A percentile compares a stretch with the other conserved stretches of the same genome.
These are phyloP conservation scores for Coemansia nantahalensis DNA, from an alignment of 192 early-diverging fungal genomes.

Conservation along the genomic window DNA sequence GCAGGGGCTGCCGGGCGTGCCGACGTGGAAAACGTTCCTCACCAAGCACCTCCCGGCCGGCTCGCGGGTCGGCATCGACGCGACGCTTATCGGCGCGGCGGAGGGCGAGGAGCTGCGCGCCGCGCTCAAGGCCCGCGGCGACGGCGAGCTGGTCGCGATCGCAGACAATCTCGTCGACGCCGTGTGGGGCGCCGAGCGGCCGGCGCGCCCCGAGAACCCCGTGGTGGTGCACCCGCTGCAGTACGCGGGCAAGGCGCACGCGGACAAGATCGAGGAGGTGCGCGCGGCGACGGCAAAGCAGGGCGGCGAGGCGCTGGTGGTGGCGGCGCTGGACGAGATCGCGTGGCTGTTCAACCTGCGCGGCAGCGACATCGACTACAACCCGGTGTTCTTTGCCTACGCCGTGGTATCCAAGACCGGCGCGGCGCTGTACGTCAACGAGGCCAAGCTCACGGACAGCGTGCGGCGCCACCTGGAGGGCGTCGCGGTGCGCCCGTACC, in stretches of 20 bases:
- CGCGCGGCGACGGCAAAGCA: conserved; percentile 66
- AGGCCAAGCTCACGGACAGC: conserved; percentile 62
- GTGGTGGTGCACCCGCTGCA: conserved; percentile 65
- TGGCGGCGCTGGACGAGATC: conserved; percentile 92
- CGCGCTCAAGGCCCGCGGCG: conserved; percentile 53
- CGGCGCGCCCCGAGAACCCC: conserved; percentile 65
- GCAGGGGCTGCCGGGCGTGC: conserved; percentile 79
- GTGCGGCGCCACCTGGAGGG: conserved; percentile 63
- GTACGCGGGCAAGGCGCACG: conserved; percentile 62
- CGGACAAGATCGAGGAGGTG: conserved; percentile 71
- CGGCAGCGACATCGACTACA: conserved; percentile 93
- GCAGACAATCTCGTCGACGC: conserved; percentile 81
- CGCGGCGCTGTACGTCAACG: conserved; percentile 76
- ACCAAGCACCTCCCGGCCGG: conserved; percentile 63
- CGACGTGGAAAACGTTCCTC: conserved; percentile 88
- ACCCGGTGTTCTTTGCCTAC: conserved; percentile 96
- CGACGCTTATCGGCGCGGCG: conserved; percentile 75
- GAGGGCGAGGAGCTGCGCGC: conserved; percentile 59
- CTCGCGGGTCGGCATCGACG: conserved; percentile 91
- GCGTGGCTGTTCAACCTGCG: conserved; percentile 97
- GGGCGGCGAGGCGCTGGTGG: conserved; percentile 68
- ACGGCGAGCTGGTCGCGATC: conserved; percentile 66
- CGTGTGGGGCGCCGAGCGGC: conserved; percentile 75
- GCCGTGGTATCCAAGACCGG: conserved; percentile 71
- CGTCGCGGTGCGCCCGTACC: conserved; percentile 71